Base-by-base conservation (phyloP, 768 basidiomycete species). In the Lactifluus pinguis region DNA sequence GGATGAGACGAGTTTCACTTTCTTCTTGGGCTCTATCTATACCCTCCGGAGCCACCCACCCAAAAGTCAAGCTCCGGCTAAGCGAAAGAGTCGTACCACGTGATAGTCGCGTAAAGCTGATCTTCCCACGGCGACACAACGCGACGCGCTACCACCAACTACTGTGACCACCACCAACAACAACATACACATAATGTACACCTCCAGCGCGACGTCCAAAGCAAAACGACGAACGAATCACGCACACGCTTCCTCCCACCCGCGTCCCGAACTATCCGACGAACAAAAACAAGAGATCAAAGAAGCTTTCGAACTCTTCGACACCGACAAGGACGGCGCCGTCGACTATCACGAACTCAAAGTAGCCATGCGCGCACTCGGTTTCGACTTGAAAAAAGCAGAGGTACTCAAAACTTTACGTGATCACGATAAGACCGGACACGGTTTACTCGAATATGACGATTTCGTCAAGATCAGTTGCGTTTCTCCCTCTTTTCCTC, bases 331-430 rank as follows among this genome's bases (percentile, higher is more conserved):
- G 78, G 97, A 99, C 70, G 92, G 92, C 38, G 85, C 82, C 54
- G 79, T 98, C 59, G 97, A 98, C 76, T 98, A 98, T 75, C 97
- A 99, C 76, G 97, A 99, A 72, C 82, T 98, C 68, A 99, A 98
- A 74, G 97, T 99, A 69, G 94, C 95, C 54, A 95, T 99, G 92
- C 83, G 97, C 49, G 97, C 97, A 1, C 76, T 99, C 60, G 97
- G 97, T 1, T 98, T 98, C 71, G 97, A 98, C 72, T 72, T 97
- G 76, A 98, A 98, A 79, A 99, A 98, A 76, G 92, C 92, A 0
- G 97, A 99, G 73, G 95, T 99, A 47, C 76, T 99, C 67, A 98
- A 98, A 73, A 80, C 98, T 32, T 77, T 99, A 55, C 78, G 93
- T 32, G 95, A 98, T 69, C 85, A 94, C 66, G 91, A 94, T 73